Conservation (phyloP, 2,329 filamentous ascomycete species). For the Colletotrichum lentis region DNA sequence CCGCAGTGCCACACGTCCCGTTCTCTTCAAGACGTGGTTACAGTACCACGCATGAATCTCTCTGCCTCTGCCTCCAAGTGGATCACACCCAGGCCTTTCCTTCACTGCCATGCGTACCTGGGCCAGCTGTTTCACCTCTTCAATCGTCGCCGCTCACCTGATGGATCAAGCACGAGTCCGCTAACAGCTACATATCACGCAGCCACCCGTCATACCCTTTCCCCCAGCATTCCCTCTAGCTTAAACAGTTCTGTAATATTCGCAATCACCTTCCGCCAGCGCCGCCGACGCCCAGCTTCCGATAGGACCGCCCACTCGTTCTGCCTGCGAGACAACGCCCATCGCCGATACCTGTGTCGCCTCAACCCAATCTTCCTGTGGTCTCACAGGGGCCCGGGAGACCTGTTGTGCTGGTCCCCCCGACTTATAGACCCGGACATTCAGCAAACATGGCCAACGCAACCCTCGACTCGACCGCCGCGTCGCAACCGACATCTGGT, state of each 20-base stretch:
- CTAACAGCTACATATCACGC: slow-evolving; percentile 31
- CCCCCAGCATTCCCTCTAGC: slow-evolving; percentile 13
- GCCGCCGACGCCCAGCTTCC: slow-evolving; percentile 17
- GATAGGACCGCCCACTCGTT: slow-evolving; percentile 25
- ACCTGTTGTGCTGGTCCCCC: slow-evolving; percentile 23
- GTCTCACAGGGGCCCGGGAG: slow-evolving; percentile 35
- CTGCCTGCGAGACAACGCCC: slow-evolving; percentile 24
- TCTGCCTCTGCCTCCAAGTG: slow-evolving; percentile 34
- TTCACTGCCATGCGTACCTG: slow-evolving; percentile 37
- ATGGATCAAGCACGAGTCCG: slow-evolving; percentile 20
- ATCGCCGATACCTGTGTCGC: slow-evolving; percentile 31
- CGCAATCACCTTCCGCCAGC: slow-evolving; percentile 29
- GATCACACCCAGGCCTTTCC: slow-evolving; percentile 36
- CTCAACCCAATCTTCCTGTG: slow-evolving; percentile 36
- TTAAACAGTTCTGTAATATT: slow-evolving; percentile 36
- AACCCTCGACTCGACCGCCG: slow-evolving; percentile 31
- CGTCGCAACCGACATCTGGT: slow-evolving; percentile 49
- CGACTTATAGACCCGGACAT: slow-evolving; percentile 24
- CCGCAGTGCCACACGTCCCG: slow-evolving; percentile 23
- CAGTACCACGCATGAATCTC: slow-evolving; percentile 35
- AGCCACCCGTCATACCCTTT: slow-evolving; percentile 35
- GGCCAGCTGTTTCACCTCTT: slow-evolving; percentile 38
- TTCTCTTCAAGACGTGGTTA: slow-evolving; percentile 30
- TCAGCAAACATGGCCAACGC: slow-evolving; percentile 36
- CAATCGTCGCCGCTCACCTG: slow-evolving; percentile 21